These are phyloP conservation scores for Melaleuca alternifolia DNA, from an alignment of 345 rosid species.

Conservation along the genomic window DNA sequence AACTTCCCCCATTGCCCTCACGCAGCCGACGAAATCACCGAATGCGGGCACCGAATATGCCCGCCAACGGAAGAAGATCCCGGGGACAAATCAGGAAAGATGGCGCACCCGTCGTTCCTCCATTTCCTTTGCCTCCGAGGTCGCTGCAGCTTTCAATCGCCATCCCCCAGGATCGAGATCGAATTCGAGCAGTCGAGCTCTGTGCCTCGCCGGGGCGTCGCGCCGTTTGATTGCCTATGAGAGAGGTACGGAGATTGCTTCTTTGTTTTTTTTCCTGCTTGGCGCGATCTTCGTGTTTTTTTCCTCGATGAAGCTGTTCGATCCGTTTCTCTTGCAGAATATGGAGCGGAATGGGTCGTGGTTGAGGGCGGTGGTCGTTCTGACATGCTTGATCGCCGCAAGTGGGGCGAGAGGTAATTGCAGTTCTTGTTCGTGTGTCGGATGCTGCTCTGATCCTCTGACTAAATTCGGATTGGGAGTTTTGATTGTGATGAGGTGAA, in stretches of 20 bases:
- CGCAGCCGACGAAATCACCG: neutral
- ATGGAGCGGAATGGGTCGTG: neutral
- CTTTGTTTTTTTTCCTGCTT: neutral
- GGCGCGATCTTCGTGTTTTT: slow-evolving; percentile 2
- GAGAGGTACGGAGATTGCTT: neutral
- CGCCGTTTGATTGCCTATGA: neutral
- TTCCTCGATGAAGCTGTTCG: neutral
- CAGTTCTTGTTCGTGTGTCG: neutral
- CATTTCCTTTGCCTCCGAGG: neutral
- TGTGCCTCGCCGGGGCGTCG: neutral
- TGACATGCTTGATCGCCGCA: neutral
- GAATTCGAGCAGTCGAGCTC: neutral
- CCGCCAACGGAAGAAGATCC: neutral
- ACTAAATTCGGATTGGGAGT: neutral
- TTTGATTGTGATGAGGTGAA: neutral
- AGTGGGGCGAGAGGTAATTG: neutral
- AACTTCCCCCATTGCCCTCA: neutral
- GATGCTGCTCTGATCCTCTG: neutral
- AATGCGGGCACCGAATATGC: neutral
- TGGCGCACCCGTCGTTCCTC: neutral
- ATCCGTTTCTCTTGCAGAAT: neutral
- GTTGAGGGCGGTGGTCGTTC: slow-evolving; percentile 1
- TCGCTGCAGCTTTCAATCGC: neutral
- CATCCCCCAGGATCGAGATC: neutral
- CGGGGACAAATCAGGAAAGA: neutral